Evolutionary conservation across 2,329 filamentous ascomycete genomes (phyloP), one percentile per base, ranked within the genome.

Genomic region (Pseudogymnoascus sp.): DNA sequence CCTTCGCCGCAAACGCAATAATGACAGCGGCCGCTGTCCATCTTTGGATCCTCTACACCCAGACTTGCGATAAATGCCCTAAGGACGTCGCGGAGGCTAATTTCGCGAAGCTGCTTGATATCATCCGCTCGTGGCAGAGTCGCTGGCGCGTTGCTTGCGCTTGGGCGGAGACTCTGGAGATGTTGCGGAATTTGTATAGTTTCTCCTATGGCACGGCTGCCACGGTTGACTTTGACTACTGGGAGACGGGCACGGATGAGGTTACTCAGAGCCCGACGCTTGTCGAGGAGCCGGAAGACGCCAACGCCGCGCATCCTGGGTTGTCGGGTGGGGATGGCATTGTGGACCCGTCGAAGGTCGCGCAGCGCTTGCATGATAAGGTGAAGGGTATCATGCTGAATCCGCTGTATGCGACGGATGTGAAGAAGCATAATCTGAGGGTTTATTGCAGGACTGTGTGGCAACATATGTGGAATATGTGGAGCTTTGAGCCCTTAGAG

Each of bases 131-230:
- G n/a, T 63, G 48, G 57, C 45, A 8, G 64, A 61, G 7, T 1
- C 45, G 23, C 45, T 51, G 45, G 45, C 21, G 23, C 7, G 45
- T 51, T 4, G 45, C 45, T 7, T 51, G 45, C 6, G 45, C 45
- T 1, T 51, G 45, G 45, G 45, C 45, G 1, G 45, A 51, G 11
- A 51, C 45, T 1, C 62, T 64, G 1, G 62, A 39, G 28, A 65
- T 65, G 61, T 19, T 65, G n/a, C 63, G 63, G 31, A 65, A 65
- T 13, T 54, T 65, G 28, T 65, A 65, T 45, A 62, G 37, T n/a
- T 65, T 48, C 13, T 63, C 64, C 11, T 65, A 65, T 14, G 64
- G 64, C n/a, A 63, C 37, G n/a, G 64, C 16, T 3, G 36, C 39
- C 34, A n/a, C n/a, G 8, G 23, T 62, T 6, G 64, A 65, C 31